Evolutionary conservation across 2,329 filamentous ascomycete species (phyloP), one percentile per base, ranked within the genome.

Genomic region (Clarireedia monteithiana): DNA sequence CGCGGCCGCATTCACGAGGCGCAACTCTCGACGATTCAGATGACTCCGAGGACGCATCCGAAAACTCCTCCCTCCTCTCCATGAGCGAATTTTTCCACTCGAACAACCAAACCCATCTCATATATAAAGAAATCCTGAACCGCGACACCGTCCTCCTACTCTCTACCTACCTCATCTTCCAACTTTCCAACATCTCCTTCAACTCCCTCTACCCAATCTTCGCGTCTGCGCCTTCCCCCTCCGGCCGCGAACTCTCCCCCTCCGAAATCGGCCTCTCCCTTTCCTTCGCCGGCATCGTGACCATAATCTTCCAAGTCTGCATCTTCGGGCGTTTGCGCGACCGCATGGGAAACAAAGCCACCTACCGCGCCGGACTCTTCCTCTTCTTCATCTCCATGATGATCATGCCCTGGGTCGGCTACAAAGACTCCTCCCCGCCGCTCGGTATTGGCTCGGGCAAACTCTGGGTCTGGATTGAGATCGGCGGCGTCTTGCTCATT

Each of bases 201-300:
- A 96, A 96, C 72, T 92, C 89, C 17, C 76, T 99, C 0, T 99
- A 95, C 66, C 94, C 94, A 0, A 92, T 97, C 53, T 99, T 97
- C 65, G 89, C 86, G 0, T 85, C 91, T 54, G 84, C 87, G 0
- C 71, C 80, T 0, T 77, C 84, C 0, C 94, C 94, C 0, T 85
- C 85, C 0, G 94, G 94, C 17, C 86, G 94, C 42, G 77, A 79
- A 0, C 76, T 97, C 3, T 80, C 80, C 0, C 89, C 92, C 0
- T 80, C 83, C 56, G 89, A 88, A 58, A 96, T 97, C 46, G 94
- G 94, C 0, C 72, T 96, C 17, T 89, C 88, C 0, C 76, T 96
- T 52, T 92, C 89, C 0, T 85, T 95, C 59, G 89, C 92, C 0
- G 91, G 92, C 0, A 70, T 86, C 2, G 84, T 89, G 14, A 96